Base-by-base conservation (phyloP, 805 yeast genomes). In the Torulaspora delbrueckii region DNA sequence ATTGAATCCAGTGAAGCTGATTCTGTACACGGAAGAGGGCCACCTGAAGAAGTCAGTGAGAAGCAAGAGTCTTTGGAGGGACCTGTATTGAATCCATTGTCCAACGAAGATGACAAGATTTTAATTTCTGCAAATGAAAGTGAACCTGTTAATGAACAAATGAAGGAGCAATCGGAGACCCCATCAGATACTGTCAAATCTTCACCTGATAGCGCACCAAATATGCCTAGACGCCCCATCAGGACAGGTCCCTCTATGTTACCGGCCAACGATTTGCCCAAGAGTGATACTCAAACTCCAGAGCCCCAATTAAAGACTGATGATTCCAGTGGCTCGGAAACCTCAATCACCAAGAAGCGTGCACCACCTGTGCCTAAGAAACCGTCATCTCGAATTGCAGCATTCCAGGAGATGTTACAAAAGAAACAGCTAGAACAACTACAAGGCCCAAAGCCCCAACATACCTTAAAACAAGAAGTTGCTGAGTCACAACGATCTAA, bases 351-450 rank as follows among this genome's bases (percentile, higher is more conserved):
- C 12, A 34, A 40, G 25, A 49, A 44, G 24, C 48, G 48, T n/a
- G 35, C 38, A 6, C 69, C 71, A 1, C 77, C 87, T 10, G 81
- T 81, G 19, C 91, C 91, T 3, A 84, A 84, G 56, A 85, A 85
- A 55, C 80, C 87, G 13, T 84, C 91, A 0, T 81, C 88, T 1
- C 83, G 75, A 51, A 85, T 85, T 48, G 89, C 90, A 1, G 89
- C 89, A 0, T 85, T 85, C 62, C 95, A 85, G 58, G 84, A 83
- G 57, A 79, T 83, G 84, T 70, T 85, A 44, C 77, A 76, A 40
- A 71, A 72, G 49, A 75, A 73, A 50, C 81, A 77, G 56, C 60
- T 64, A 28, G 65, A 70, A 45, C 71, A 71, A 35, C 74, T 81
- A 54, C 86, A 80, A 54, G 79, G 76, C 45, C 72, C 76, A 73